These are phyloP conservation scores for Pestalotiopsis fici DNA, from an alignment of 2,329 filamentous ascomycete species.

Conservation along the genomic window DNA sequence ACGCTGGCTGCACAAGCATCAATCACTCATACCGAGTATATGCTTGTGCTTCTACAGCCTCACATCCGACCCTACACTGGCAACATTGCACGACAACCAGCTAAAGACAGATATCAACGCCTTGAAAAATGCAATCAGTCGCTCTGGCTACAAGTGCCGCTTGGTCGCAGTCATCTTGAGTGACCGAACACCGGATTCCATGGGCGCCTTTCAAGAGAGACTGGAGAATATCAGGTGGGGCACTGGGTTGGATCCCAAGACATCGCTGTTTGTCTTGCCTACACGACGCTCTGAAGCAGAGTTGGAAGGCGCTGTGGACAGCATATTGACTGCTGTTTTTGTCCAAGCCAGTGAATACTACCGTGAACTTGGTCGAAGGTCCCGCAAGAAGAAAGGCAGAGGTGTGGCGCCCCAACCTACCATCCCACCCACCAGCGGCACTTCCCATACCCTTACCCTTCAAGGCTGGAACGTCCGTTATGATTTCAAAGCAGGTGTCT, in stretches of 20 bases:
- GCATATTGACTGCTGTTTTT: conserved; percentile 72
- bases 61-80: conserved; percentile 69
- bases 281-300: conserved; percentile 72
- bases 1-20: conserved; percentile 87
- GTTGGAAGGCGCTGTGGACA: conserved; percentile 71
- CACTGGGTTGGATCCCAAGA: conserved; percentile 80
- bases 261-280: conserved; percentile 78
- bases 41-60: conserved; percentile 82
- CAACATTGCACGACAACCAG: conserved; percentile 81
- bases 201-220: conserved; percentile 69
- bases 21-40: conserved; percentile 77
- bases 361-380: conserved; percentile 88
- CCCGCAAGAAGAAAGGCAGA: conserved; percentile 82
- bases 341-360: conserved; percentile 85
- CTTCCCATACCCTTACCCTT: conserved; percentile 80
- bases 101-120: conserved; percentile 85
- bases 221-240: conserved; percentile 77
- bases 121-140: conserved; percentile 66
- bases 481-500: conserved; percentile 88
- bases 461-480: conserved; percentile 93
- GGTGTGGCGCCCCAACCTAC: conserved; percentile 79
- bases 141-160: conserved; percentile 76
- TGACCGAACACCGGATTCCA: conserved; percentile 56
- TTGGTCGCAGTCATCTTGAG: conserved; percentile 78
- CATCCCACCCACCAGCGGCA: conserved; percentile 78